These are phyloP conservation scores for Xylaria venustula DNA, from an alignment of 495 filamentous ascomycete species.

Conservation along the genomic window DNA sequence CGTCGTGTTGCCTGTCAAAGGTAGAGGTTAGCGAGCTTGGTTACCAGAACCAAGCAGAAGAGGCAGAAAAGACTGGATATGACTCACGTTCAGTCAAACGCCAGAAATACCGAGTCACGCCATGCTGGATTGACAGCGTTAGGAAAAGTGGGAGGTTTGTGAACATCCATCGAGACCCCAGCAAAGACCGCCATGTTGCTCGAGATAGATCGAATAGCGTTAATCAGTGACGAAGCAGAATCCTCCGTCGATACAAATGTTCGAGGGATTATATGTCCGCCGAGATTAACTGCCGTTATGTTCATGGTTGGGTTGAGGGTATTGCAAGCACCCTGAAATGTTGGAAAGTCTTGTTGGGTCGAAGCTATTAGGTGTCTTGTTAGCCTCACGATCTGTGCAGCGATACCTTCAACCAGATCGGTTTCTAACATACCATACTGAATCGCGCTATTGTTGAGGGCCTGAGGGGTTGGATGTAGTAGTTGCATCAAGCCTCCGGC, in stretches of 20 bases:
- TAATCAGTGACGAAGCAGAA: too few relatives aligned
- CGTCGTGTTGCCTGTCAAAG: background rate
- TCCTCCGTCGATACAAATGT: too few relatives aligned
- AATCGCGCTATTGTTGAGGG: too few relatives aligned
- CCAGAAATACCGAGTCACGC: constrained; percentile 3
- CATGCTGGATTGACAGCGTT: constrained; percentile 5
- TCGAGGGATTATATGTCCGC: constrained; percentile 5
- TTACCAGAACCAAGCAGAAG: background rate
- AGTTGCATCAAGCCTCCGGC: background rate
- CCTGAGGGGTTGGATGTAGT: background rate
- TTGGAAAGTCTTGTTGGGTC: background rate
- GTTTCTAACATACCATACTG: too few relatives aligned
- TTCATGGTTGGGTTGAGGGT: constrained; percentile 9
- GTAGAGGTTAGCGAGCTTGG: background rate
- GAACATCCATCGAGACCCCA: constrained; percentile 2
- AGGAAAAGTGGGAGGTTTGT: background rate
- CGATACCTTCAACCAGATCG: too few relatives aligned
- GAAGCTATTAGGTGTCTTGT: background rate
- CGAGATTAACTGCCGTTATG: background rate
- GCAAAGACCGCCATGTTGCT: too few relatives aligned
- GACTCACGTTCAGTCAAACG: background rate
- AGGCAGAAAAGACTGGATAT: too few relatives aligned
- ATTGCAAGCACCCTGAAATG: constrained; percentile 3
- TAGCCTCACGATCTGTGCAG: too few relatives aligned
- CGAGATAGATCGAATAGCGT: too few relatives aligned